These are phyloP conservation scores for Chenopodium quinoa DNA, from an alignment of 148 eudicot genomes.

Conservation along the genomic window DNA sequence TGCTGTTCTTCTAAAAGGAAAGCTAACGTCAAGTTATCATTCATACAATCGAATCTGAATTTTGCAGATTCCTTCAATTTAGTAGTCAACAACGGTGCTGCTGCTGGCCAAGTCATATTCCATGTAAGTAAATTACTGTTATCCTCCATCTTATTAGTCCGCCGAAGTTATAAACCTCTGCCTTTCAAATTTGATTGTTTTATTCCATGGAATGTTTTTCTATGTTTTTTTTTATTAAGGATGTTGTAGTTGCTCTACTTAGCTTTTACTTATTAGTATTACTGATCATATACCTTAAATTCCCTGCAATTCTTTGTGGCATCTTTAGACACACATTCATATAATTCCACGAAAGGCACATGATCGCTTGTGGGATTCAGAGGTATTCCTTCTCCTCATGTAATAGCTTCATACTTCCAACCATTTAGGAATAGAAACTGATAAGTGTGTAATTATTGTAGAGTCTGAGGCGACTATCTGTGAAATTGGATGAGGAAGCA, in stretches of 20 bases:
- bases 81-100: slow-evolving; percentile 89
- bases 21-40: background rate
- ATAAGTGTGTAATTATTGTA: slow-evolving; percentile 25
- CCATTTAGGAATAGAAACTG: background rate
- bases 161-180: background rate
- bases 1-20: background rate
- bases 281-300: background rate
- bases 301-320: slow-evolving; percentile 8
- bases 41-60: slow-evolving; percentile 3
- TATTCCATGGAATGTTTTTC: background rate
- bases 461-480: slow-evolving; percentile 63
- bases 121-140: slow-evolving; percentile 54
- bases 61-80: slow-evolving; percentile 91
- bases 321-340: slow-evolving; percentile 82
- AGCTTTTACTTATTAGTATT: background rate
- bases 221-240: too few species aligned
- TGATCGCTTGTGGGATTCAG: slow-evolving; percentile 86
- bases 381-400: slow-evolving; percentile 45
- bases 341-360: slow-evolving; percentile 80
- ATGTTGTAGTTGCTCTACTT: background rate
- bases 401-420: background rate
- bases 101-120: slow-evolving; percentile 95
- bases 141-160: background rate
- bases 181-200: background rate
- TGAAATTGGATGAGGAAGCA: slow-evolving; percentile 64